Conservation (phyloP, 805 yeast genomes). For the Osmozyma mogii region DNA sequence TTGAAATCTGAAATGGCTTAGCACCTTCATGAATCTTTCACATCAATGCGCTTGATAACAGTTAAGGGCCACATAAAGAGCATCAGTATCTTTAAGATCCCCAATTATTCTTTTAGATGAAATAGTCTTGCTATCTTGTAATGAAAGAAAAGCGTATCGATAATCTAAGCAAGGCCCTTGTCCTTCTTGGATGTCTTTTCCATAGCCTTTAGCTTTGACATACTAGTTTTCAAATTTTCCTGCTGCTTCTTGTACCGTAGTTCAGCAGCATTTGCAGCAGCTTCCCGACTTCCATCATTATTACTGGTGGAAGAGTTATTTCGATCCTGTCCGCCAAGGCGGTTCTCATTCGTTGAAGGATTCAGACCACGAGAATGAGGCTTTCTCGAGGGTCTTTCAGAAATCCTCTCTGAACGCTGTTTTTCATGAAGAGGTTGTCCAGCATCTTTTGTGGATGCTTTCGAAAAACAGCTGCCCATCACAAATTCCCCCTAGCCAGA, state of each 20-base stretch:
- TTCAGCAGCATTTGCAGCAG: constrained; percentile 36
- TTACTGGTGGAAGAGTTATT: constrained; percentile 1
- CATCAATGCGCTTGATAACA: too few species aligned
- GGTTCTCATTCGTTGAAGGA: neutral
- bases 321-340: constrained; percentile 9
- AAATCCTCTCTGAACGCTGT: too few species aligned
- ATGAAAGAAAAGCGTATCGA: neutral
- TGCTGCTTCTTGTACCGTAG: constrained; percentile 23
- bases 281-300: constrained; percentile 13
- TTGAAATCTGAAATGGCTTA: too few species aligned
- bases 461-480: too few species aligned
- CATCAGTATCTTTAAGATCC: neutral
- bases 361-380: constrained; percentile 8
- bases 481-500: too few species aligned
- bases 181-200: constrained; percentile 22
- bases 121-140: too few species aligned
- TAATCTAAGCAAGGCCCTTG: constrained; percentile 19
- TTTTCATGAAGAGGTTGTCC: too few species aligned
- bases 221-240: constrained; percentile 19
- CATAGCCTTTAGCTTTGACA: constrained; percentile 24
- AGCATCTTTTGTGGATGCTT: too few species aligned
- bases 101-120: neutral
- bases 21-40: too few species aligned
- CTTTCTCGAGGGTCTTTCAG: neutral
- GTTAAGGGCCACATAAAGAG: too few species aligned